phyloP scores from a whole-genome alignment of 805 yeast species.

The Saccharomycopsis schoenii region DNA sequence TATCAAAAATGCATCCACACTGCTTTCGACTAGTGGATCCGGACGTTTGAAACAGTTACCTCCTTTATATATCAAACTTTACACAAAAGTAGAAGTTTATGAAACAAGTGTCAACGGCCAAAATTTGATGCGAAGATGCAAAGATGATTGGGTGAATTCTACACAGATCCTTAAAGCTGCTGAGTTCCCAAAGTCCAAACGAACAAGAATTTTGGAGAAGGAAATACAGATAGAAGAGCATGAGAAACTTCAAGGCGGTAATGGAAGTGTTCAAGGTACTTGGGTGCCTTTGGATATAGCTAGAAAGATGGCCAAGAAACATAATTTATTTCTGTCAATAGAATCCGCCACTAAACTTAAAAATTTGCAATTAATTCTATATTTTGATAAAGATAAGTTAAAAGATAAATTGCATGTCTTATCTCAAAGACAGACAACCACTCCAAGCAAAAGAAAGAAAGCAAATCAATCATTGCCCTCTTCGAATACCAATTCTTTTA shows the following conservation, averaged over 20 bases:
- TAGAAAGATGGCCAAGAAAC: conserved; percentile 41
- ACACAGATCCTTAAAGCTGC: conserved; percentile 76
- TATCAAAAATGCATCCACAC: not conserved
- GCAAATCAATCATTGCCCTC: conserved; percentile 1
- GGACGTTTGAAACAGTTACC: conserved; percentile 2
- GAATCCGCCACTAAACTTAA: conserved; percentile 24
- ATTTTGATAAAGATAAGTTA: not conserved
- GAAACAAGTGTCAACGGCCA: conserved; percentile 62
- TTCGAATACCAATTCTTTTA: not conserved
- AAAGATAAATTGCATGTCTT: conserved; percentile 39
- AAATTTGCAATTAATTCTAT: conserved; percentile 35
- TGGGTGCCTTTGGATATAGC: conserved; percentile 74
- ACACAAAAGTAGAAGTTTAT: conserved; percentile 42
- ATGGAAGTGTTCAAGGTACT: conserved; percentile 78
- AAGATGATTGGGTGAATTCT: conserved; percentile 90
- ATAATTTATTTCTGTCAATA: conserved; percentile 24
- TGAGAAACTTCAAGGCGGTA: conserved; percentile 78
- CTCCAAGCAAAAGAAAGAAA: conserved; percentile 3
- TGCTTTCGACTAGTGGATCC: not conserved
- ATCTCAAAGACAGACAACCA: conserved; percentile 26
- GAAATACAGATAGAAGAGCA: conserved; percentile 62
- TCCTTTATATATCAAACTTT: conserved; percentile 33
- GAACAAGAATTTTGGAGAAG: conserved; percentile 66
- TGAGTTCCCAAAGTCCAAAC: conserved; percentile 65
- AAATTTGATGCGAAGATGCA: conserved; percentile 80